Percentiles rank a stretch among this genome's conserved stretches.
Evolutionary conservation across 768 basidiomycete genomes (phyloP).

Genomic region (Trametes gibbosa): DNA sequence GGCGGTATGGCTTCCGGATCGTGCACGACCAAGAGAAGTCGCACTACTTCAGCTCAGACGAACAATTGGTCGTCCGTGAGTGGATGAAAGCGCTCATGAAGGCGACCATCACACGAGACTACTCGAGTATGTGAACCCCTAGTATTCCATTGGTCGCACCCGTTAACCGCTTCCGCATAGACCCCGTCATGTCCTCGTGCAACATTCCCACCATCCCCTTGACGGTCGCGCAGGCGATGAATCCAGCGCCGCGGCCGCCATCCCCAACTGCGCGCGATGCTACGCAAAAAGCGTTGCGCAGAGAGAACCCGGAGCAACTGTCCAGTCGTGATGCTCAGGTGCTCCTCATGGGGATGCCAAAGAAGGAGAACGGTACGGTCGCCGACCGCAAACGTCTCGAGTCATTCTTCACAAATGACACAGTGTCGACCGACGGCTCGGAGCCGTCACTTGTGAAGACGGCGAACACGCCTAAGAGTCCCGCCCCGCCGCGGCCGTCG

Average conservation of each 20-base stretch:
- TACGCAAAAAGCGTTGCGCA: constrained; percentile 80
- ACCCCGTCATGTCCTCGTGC: constrained; percentile 92
- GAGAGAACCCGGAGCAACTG: constrained; percentile 82
- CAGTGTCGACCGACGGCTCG: constrained; percentile 33
- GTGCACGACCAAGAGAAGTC: constrained; percentile 85
- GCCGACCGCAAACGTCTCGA: constrained; percentile 51
- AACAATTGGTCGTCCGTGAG: constrained; percentile 80
- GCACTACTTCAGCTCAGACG: constrained; percentile 90
- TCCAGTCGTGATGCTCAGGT: constrained; percentile 78
- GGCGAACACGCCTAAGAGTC: constrained; percentile 20
- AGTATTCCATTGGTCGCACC: not conserved
- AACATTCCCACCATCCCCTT: constrained; percentile 97
- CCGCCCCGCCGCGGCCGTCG: constrained; percentile 63
- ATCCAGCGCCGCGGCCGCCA: constrained; percentile 91
- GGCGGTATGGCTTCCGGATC: constrained; percentile 92
- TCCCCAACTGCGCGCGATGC: constrained; percentile 86
- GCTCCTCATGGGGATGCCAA: constrained; percentile 57
- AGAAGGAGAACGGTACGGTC: constrained; percentile 32
- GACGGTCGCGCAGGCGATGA: constrained; percentile 94
- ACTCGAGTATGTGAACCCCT: constrained; percentile 58
- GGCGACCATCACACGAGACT: constrained; percentile 93
- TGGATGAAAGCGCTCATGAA: constrained; percentile 99
- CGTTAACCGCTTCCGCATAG: constrained; percentile 39
- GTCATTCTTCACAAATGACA: constrained; percentile 52
- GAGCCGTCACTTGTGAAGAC: constrained; percentile 22